These are phyloP conservation scores for rapeseed (Brassica napus) DNA, from an alignment of 345 rosid species.

Conservation along the genomic window Da-Ae NC_063446.1:8111501-8112000, in stretches of 20 bases:
- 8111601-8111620: not conserved
- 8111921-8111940: not conserved
- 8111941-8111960: not conserved
- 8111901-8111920: not conserved
- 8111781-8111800: not conserved
- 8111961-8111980: not conserved
- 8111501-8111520: slow-evolving; percentile 51
- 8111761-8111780: not conserved
- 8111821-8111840: not conserved
- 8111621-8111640: not conserved
- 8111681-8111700: not conserved
- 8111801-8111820: not conserved
- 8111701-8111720: not conserved
- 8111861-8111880: not conserved
- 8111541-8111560: slow-evolving; percentile 6
- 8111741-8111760: not conserved
- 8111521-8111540: not conserved
- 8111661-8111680: not conserved
- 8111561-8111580: slow-evolving; percentile 40
- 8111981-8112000: not conserved
- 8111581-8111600: slow-evolving; percentile 6
- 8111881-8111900: not conserved
- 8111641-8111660: not conserved
- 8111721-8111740: not conserved
- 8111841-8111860: not conserved